Evolutionary conservation across 2,329 filamentous ascomycete genomes (phyloP), one percentile per base, ranked within the genome.

Genomic region (Epichloe elymi): DNA sequence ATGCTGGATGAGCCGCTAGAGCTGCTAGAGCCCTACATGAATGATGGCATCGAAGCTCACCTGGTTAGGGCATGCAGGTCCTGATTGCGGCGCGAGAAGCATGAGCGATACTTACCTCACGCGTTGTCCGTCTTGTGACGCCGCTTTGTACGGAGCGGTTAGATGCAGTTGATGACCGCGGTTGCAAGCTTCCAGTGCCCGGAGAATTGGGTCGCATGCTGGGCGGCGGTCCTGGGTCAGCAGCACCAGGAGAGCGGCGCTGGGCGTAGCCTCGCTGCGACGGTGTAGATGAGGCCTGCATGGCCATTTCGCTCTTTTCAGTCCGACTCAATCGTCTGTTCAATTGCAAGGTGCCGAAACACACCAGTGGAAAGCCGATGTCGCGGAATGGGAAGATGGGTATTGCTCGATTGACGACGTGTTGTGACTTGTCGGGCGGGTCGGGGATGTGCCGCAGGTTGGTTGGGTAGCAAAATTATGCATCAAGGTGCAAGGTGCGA

Each of bases 121-220:
- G 65, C 45, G 61, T 65, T 50, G 60, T 51, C 46, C 65, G 61
- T 46, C 65, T 60, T 8, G 65, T 62, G 39, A 53, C 41, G 37
- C 61, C 56, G 30, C 61, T 56, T 55, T 72, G 70, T n/a, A 65
- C 65, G 26, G 83, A 81, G 62, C 82, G 80, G 52, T 83, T 79
- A 45, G 85, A 89, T 35, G 80, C 76, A 44, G 79, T 81, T 8
- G 84, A 86, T 33, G 76, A 74, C 53, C 85, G 80, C 53, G 79
- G 71, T 56, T 80, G 81, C 20, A 47, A 20, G 56, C 79, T 71
- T 56, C 72, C 73, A 36, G 80, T 71, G 58, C 73, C 75, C 36
- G 83, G 82, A 48, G 82, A 84, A 61, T 80, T 82, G 46, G 78
- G 70, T 51, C 79, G 74, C 50, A 79, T 70, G 64, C 70, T 76